These are phyloP conservation scores for Scutellaria galericulata DNA, from an alignment of 257 asterid species.

Conservation along the genomic window DNA sequence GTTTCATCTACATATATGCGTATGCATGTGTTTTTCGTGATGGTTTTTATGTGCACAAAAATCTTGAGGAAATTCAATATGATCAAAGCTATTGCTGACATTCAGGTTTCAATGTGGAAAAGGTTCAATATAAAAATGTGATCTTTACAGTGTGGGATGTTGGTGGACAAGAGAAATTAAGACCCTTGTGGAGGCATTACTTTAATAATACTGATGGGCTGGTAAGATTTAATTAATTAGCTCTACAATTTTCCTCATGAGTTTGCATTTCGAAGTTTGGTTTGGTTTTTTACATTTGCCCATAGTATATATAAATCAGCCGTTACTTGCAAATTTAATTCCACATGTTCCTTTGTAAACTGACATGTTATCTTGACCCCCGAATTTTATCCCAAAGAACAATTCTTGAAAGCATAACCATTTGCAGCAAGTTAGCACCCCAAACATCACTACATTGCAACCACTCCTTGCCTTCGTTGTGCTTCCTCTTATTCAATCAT, in stretches of 20 bases:
- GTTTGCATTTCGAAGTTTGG: conserved; percentile 16
- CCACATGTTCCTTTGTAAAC: background rate
- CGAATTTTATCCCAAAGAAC: conserved; percentile 20
- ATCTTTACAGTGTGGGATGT: conserved; percentile 98
- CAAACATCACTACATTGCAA: conserved; percentile 4
- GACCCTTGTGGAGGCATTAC: conserved; percentile 99
- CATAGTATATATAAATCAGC: background rate
- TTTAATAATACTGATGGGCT: conserved; percentile 93
- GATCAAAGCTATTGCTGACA: conserved; percentile 36
- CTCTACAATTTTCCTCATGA: conserved; percentile 13
- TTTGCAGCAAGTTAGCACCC: conserved; percentile 19
- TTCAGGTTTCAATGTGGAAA: conserved; percentile 97
- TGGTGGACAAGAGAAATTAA: conserved; percentile 92
- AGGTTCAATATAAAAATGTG: conserved; percentile 94
- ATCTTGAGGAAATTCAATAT: conserved; percentile 26
- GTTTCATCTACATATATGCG: conserved; percentile 13
- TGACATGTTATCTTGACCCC: background rate
- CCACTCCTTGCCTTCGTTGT: conserved; percentile 10
- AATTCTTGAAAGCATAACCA: conserved; percentile 14
- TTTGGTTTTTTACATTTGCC: conserved; percentile 12
- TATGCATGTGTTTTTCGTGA: conserved; percentile 26
- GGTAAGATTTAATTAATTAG: conserved; percentile 51
- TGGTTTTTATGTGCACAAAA: conserved; percentile 12
- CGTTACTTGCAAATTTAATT: conserved; percentile 26
- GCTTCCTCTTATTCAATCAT: conserved; percentile 15